Conservation (phyloP, 768 basidiomycete genomes). For the Lentinula lateritia region DNA sequence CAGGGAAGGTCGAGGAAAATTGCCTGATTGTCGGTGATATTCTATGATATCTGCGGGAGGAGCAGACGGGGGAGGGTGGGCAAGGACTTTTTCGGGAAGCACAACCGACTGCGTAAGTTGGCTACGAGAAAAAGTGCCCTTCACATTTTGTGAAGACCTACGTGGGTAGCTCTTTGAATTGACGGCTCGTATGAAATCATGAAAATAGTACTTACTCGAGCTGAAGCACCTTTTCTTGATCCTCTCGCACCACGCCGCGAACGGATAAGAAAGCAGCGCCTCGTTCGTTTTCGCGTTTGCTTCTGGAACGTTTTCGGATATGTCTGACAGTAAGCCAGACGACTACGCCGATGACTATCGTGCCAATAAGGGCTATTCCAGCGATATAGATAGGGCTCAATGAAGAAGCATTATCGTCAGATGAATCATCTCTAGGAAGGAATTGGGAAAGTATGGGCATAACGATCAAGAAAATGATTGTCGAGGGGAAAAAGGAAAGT, state of each 20-base stretch:
- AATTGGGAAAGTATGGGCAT: not conserved
- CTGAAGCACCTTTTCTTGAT: constrained; percentile 17
- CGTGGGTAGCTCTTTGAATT: not conserved
- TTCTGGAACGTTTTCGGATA: constrained; percentile 33
- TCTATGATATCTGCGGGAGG: constrained; percentile 37
- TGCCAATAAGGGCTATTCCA: constrained; percentile 44
- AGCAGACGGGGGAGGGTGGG: constrained; percentile 22
- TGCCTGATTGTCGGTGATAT: constrained; percentile 37
- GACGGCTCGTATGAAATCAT: not conserved
- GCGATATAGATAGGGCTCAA: constrained; percentile 34
- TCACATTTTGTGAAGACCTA: not conserved
- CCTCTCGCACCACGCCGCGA: constrained; percentile 38
- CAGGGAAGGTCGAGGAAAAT: constrained; percentile 32
- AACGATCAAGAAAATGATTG: not conserved
- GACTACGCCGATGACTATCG: constrained; percentile 29
- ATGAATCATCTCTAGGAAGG: not conserved
- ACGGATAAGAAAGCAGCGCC: constrained; percentile 43
- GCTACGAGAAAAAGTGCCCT: constrained; percentile 31
- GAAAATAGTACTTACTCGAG: constrained; percentile 15
- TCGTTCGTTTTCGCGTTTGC: constrained; percentile 29
- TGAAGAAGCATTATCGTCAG: not conserved
- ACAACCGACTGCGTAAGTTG: constrained; percentile 40
- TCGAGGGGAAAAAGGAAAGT: not conserved
- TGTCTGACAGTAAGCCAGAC: constrained; percentile 39
- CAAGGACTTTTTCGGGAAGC: constrained; percentile 46